phyloP scores from a whole-genome alignment of 345 rosid species.

The Hibiscus trionum region DNA sequence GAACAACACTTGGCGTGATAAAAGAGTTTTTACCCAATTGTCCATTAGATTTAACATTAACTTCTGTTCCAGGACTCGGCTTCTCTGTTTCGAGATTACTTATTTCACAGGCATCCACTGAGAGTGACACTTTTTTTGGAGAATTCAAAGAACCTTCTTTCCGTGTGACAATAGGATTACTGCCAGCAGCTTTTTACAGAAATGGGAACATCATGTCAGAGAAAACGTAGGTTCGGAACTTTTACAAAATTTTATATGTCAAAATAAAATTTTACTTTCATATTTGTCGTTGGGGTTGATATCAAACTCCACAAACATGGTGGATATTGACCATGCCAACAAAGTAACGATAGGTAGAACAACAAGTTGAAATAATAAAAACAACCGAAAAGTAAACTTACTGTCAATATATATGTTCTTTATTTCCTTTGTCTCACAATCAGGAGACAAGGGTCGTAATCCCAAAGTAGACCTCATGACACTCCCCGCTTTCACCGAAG shows the following conservation, averaged over 20 bases:
- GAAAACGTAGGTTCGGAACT: conserved; percentile 3
- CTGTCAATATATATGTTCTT: conserved; percentile 93
- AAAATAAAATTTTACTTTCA: not conserved
- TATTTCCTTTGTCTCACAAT: conserved; percentile 67
- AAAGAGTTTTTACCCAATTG: conserved; percentile 41
- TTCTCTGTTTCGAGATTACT: conserved; percentile 26
- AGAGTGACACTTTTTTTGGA: conserved; percentile 25
- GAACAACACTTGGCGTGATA: conserved; percentile 27
- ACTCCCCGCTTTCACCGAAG: conserved; percentile 39
- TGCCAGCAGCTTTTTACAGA: conserved; percentile 49
- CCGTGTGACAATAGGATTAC: conserved; percentile 47
- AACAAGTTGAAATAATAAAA: not conserved
- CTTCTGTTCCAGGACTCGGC: conserved; percentile 24
- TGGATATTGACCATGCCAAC: not conserved
- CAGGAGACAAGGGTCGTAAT: conserved; percentile 50
- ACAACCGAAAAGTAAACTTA: conserved; percentile 35
- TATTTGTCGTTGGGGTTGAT: not conserved
- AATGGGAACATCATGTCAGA: conserved; percentile 21
- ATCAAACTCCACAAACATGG: not conserved
- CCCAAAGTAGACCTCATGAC: conserved; percentile 29
- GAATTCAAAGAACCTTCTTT: conserved; percentile 36
- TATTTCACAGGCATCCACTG: conserved; percentile 30
- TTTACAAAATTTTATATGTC: not conserved
- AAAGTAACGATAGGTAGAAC: not conserved
- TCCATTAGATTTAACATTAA: conserved; percentile 33